Base-by-base conservation (phyloP, 1,284 basidiomycete species). In the Naganishia sp. region DNA sequence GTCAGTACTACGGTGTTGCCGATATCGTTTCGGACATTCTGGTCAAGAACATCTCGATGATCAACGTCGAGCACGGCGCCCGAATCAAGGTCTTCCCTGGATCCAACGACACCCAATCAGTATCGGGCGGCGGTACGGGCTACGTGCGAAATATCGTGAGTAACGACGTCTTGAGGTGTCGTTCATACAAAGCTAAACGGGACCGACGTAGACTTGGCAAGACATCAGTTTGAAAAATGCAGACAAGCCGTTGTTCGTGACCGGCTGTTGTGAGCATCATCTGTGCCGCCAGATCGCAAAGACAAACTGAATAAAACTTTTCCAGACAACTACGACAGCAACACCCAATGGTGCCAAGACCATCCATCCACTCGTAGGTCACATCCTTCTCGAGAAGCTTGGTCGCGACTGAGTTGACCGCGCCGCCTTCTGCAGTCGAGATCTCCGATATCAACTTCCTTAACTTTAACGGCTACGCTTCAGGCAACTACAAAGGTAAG, bases 1-100 rank as follows among this genome's bases (percentile, higher is more conserved):
- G 83, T 0, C 82, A 87, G 77, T 87, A 84, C 71, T 80, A 84
- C 18, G 85, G 84, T 7, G 70, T 74, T 44, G 70, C 83, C 56
- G 86, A 88, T 72, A 86, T 89, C 53, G 86, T 88, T n/a, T 80
- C 85, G 66, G 85, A 88, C 71, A 82, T 88, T n/a, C 80, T 82
- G 11, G 83, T 75, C 46, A 82, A 82, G 61, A 84, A 86, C 70
- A 80, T 87, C 66, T 82, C 79, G 23, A 87, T 87, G 85, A 77
- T 81, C 25, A 85, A 86, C 65, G 84, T 85, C 10, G 79, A 85
- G 64, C 86, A 87, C 69, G 87, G 86, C 0, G 86, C 86, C 0
- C 81, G 86, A n/a, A 87, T 88, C 75, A 88, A 88, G 75, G 85
- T 85, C 2, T 87, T 84, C 76, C 86, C 85, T 10, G 86, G 86